A percentile compares a stretch with the other conserved stretches of the same genome.
phyloP scores from a whole-genome alignment of 2,329 filamentous ascomycete species.

The Nothophoma quercina region DNA sequence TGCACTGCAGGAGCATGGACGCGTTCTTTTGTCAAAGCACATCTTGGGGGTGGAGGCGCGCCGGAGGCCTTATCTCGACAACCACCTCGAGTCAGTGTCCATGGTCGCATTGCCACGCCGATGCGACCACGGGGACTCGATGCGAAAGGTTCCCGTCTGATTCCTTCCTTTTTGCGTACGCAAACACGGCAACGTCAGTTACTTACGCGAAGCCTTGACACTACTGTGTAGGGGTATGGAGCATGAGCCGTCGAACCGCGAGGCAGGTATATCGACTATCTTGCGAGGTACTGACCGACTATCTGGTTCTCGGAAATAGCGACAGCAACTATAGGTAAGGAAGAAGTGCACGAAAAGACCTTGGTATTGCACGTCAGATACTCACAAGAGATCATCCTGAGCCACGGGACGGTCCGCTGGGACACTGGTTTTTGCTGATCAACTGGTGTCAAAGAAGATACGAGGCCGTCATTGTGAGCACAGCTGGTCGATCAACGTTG shows the following conservation, averaged over 20 bases:
- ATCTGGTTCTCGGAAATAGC: too few relatives aligned
- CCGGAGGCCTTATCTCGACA: constrained; percentile 6
- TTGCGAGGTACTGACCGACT: not conserved
- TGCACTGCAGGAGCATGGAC: not conserved
- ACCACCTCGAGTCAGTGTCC: constrained; percentile 10
- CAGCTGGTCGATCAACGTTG: not conserved
- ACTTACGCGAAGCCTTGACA: not conserved
- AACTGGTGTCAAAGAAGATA: not conserved
- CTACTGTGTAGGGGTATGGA: not conserved
- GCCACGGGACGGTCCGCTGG: constrained; percentile 4
- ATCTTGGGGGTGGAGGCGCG: not conserved
- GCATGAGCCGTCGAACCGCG: not conserved
- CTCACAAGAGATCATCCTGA: not conserved
- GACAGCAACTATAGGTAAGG: too few relatives aligned
- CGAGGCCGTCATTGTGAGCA: not conserved
- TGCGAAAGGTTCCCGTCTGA: not conserved
- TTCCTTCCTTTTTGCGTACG: not conserved
- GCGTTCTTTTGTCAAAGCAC: constrained; percentile 7
- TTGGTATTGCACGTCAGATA: not conserved
- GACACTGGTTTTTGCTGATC: not conserved
- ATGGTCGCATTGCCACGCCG: constrained; percentile 3
- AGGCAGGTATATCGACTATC: not conserved
- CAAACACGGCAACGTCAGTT: not conserved
- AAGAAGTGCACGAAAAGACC: too few relatives aligned
- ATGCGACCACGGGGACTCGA: not conserved